A percentile compares a stretch with the other conserved stretches of the same genome.
phyloP scores from a whole-genome alignment of 805 yeast genomes.

The Ogataea trehalophila region DNA sequence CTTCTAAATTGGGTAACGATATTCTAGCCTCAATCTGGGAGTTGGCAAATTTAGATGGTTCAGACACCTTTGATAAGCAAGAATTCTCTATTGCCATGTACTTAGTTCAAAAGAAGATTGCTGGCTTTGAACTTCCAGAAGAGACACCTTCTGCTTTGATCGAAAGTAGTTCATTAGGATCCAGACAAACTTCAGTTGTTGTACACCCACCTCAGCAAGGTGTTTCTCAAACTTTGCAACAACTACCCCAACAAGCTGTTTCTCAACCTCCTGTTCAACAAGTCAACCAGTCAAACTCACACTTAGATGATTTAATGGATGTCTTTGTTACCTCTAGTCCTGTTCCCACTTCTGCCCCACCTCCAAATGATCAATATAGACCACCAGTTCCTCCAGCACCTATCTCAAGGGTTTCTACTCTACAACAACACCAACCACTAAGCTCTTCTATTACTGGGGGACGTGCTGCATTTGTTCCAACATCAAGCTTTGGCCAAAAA shows the following conservation, averaged over 20 bases:
- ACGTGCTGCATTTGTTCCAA: constrained; percentile 60
- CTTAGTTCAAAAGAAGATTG: constrained; percentile 76
- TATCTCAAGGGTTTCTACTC: constrained; percentile 20
- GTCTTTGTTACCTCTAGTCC: constrained; percentile 43
- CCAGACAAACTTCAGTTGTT: no score
- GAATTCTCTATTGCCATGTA: constrained; percentile 95
- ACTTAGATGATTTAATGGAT: constrained; percentile 64
- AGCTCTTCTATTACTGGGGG: constrained; percentile 25
- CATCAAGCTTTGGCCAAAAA: constrained; percentile 81
- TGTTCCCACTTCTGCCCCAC: constrained; percentile 24
- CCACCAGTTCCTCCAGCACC: constrained; percentile 29
- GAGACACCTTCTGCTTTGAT: constrained; percentile 63
- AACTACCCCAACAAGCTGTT: constrained; percentile 13
- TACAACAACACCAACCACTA: constrained; percentile 11
- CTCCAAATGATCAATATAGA: constrained; percentile 21
- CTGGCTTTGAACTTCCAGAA: constrained; percentile 73
- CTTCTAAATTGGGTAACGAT: constrained; percentile 81
- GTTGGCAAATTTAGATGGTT: constrained; percentile 80
- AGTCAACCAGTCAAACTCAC: constrained; percentile 22
- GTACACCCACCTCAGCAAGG: constrained; percentile 1
- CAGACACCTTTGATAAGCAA: constrained; percentile 70
- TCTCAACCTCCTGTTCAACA: constrained; percentile 10
- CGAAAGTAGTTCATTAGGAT: constrained; percentile 16
- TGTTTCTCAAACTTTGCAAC: not conserved
- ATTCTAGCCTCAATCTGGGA: constrained; percentile 92